A percentile compares a stretch with the other conserved stretches of the same genome.
These are phyloP conservation scores for Discostella stelligeroides DNA, from an alignment of 108 stramenopile genomes.

Conservation along the genomic window DNA sequence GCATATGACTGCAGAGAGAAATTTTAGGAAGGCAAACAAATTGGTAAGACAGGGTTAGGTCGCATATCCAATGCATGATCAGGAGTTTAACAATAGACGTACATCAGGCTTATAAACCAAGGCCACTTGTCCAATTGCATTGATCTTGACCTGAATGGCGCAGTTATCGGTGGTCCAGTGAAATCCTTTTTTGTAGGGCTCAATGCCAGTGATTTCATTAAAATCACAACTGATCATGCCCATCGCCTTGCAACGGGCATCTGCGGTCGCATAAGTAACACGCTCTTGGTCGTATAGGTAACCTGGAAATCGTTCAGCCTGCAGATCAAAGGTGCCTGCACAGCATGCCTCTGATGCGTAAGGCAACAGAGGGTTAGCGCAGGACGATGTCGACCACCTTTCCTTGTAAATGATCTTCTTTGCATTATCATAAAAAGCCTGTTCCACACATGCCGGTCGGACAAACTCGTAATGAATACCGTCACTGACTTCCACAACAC, in stretches of 20 bases:
- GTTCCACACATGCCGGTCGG: constrained; percentile 61
- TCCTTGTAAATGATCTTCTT: constrained; percentile 47
- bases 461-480: constrained; percentile 70
- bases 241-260: constrained; percentile 33
- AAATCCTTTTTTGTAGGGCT: constrained; percentile 36
- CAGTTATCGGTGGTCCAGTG: constrained; percentile 60
- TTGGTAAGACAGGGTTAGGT: not conserved
- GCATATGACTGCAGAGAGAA: constrained; percentile 10
- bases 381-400: constrained; percentile 29
- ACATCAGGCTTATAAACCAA: constrained; percentile 55
- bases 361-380: constrained; percentile 41
- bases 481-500: constrained; percentile 54
- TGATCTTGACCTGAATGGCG: constrained; percentile 56
- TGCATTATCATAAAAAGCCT: constrained; percentile 58
- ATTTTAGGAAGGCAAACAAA: too few species aligned
- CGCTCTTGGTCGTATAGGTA: constrained; percentile 47
- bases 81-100: not conserved
- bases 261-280: constrained; percentile 33
- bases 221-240: constrained; percentile 35
- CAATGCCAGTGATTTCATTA: constrained; percentile 28
- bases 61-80: not conserved
- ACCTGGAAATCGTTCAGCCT: constrained; percentile 17
- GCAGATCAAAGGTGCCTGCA: constrained; percentile 16
- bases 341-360: constrained; percentile 43
- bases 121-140: constrained; percentile 54